Conservation (phyloP, 371 early-diverging fungal genomes). For the Haplosporangium sp. region DNA sequence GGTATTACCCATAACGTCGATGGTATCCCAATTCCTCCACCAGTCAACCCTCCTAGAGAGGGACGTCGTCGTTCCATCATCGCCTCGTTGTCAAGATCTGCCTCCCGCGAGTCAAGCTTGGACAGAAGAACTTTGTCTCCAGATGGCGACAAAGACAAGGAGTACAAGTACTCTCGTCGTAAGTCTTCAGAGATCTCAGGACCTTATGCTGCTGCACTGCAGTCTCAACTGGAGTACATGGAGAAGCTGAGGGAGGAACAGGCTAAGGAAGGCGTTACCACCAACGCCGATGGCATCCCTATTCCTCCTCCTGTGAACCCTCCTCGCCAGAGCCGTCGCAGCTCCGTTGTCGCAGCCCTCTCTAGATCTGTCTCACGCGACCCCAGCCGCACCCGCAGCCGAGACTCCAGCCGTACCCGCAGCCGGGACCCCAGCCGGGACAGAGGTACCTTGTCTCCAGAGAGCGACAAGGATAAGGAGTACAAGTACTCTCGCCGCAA, state of each 20-base stretch:
- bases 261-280: conserved; percentile 1
- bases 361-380: conserved; percentile 12
- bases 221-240: conserved; percentile 27
- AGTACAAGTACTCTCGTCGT: conserved; percentile 25
- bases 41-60: conserved; percentile 14
- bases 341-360: conserved; percentile 7
- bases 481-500: conserved; percentile 26
- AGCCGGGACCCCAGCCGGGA: conserved; percentile 12
- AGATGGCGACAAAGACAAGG: conserved; percentile 10
- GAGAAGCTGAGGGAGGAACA: conserved; percentile 22
- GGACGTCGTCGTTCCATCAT: conserved; percentile 18
- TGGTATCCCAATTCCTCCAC: conserved; percentile 18
- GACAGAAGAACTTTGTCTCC: not conserved
- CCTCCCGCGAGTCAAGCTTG: conserved; percentile 13
- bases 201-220: conserved; percentile 17
- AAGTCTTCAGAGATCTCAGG: conserved; percentile 36
- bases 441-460: not conserved
- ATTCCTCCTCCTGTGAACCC: conserved; percentile 28
- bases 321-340: conserved; percentile 10
- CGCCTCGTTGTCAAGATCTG: conserved; percentile 3
- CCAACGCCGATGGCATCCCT: conserved; percentile 14
- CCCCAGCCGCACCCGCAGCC: no score
- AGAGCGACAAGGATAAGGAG: conserved; percentile 20
- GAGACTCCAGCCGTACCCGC: no score
- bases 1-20: conserved; percentile 19